Conservation (phyloP, 352 stramenopile species). For the Pythium grandisporangium region DNA sequence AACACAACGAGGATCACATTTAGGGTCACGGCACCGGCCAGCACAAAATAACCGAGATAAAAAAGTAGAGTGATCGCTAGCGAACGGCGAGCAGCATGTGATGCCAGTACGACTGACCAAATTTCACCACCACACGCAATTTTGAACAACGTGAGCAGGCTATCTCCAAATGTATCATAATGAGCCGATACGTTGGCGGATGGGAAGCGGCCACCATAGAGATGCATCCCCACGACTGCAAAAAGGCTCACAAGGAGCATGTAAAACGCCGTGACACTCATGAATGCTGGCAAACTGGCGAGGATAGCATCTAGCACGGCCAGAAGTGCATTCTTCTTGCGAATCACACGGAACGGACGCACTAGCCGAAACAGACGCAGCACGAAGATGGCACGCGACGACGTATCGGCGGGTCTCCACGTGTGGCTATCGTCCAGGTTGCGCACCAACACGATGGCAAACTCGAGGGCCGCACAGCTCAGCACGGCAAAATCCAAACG, state of each 20-base stretch:
- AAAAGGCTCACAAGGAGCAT: constrained; percentile 68
- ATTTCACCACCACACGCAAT: constrained; percentile 73
- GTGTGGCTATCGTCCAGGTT: too few species aligned
- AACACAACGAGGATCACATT: constrained; percentile 86
- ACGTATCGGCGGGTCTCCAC: constrained; percentile 59
- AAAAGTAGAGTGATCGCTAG: constrained; percentile 50
- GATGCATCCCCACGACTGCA: constrained; percentile 75
- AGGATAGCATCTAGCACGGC: constrained; percentile 65
- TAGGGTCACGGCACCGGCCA: constrained; percentile 57
- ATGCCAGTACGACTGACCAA: constrained; percentile 75
- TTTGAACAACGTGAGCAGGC: constrained; percentile 81
- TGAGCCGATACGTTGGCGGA: constrained; percentile 57
- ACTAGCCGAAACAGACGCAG: constrained; percentile 74
- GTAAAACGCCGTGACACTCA: constrained; percentile 54
- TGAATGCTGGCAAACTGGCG: constrained; percentile 50
- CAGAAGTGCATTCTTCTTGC: constrained; percentile 66
- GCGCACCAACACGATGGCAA: constrained; percentile 51
- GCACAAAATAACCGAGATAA: constrained; percentile 67
- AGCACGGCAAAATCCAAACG: constrained; percentile 69
- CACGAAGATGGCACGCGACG: constrained; percentile 64
- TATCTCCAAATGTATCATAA: constrained; percentile 80
- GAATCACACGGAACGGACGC: constrained; percentile 63
- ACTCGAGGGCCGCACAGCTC: constrained; percentile 52
- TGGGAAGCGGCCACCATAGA: constrained; percentile 73
- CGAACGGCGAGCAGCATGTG: constrained; percentile 43